Evolutionary conservation across 2,329 filamentous ascomycete genomes (phyloP).

Genomic region (Paracorniculantispora psalliotae): DNA sequence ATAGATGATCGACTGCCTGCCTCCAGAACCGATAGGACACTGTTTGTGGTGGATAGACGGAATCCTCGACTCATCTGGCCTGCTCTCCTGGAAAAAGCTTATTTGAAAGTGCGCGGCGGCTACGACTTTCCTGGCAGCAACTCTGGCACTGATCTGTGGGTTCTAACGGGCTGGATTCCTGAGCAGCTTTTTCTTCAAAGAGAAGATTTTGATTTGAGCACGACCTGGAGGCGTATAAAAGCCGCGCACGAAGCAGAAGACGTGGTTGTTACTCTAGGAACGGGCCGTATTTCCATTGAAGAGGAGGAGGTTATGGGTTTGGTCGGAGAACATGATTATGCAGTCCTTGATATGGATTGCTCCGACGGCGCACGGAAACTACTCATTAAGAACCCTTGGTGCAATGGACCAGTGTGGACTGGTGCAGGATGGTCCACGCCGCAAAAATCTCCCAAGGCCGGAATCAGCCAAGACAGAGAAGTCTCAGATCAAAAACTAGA

Average conservation of each 20-base stretch:
- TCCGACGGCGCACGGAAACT: conserved; percentile 59
- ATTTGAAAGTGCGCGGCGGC: conserved; percentile 88
- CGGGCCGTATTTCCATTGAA: conserved; percentile 69
- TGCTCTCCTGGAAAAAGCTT: conserved; percentile 90
- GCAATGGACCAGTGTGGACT: conserved; percentile 71
- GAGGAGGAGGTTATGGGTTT: conserved; percentile 80
- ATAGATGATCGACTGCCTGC: conserved; percentile 85
- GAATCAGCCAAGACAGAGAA: not conserved
- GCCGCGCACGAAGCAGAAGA: conserved; percentile 71
- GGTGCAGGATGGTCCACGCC: conserved; percentile 30
- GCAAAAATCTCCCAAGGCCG: conserved; percentile 9
- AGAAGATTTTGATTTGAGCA: conserved; percentile 70
- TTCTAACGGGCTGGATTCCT: conserved; percentile 92
- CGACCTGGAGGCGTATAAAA: conserved; percentile 73
- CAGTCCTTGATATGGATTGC: conserved; percentile 72
- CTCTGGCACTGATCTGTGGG: conserved; percentile 89
- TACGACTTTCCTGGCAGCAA: conserved; percentile 98
- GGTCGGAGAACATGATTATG: conserved; percentile 90
- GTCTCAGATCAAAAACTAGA: not conserved
- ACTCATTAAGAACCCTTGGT: conserved; percentile 95
- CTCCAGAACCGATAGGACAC: conserved; percentile 66
- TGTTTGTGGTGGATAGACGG: conserved; percentile 83
- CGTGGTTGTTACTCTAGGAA: conserved; percentile 85
- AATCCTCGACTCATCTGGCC: conserved; percentile 86
- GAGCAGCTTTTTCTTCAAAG: conserved; percentile 88